Percentiles rank a stretch among this genome's conserved stretches.
Conservation (phyloP, 345 rosid species). For the Populus nigra region DNA sequence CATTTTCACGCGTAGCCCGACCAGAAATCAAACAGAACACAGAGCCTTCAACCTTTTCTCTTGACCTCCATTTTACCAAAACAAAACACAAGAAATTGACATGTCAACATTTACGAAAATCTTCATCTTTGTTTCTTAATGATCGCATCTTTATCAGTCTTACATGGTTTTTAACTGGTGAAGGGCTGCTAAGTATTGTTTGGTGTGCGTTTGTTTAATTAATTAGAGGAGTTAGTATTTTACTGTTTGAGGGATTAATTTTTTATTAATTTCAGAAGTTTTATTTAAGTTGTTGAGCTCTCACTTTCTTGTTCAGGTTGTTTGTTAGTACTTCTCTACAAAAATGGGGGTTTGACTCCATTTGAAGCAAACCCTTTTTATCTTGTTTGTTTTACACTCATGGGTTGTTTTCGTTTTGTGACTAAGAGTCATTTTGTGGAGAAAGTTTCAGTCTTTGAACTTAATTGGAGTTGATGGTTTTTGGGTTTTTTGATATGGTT, state of each 20-base stretch:
- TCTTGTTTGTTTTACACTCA: conserved; percentile 15
- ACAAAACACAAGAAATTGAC: neutral
- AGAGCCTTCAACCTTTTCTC: neutral
- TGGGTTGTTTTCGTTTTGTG: conserved; percentile 31
- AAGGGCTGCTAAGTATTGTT: neutral
- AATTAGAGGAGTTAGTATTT: neutral
- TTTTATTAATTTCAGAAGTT: too few relatives aligned
- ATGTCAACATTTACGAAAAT: conserved; percentile 8
- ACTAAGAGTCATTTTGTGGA: neutral
- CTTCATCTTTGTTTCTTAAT: neutral
- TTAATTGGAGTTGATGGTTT: conserved; percentile 23
- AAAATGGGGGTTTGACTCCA: conserved; percentile 50
- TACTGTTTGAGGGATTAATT: neutral
- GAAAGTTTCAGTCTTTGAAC: conserved; percentile 8
- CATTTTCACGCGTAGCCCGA: conserved; percentile 4
- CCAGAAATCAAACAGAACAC: conserved; percentile 11
- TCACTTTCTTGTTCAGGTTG: conserved; percentile 56
- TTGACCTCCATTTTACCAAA: conserved; percentile 11
- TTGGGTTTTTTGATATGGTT: conserved; percentile 41
- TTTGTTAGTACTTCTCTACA: conserved; percentile 31
- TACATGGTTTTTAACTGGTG: neutral
- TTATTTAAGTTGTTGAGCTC: conserved; percentile 59
- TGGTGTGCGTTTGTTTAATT: neutral
- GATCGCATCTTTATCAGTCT: neutral
- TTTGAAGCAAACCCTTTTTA: conserved; percentile 57